phyloP scores from a whole-genome alignment of 2,329 filamentous ascomycete genomes.

The Talaromyces marneffei region DNA sequence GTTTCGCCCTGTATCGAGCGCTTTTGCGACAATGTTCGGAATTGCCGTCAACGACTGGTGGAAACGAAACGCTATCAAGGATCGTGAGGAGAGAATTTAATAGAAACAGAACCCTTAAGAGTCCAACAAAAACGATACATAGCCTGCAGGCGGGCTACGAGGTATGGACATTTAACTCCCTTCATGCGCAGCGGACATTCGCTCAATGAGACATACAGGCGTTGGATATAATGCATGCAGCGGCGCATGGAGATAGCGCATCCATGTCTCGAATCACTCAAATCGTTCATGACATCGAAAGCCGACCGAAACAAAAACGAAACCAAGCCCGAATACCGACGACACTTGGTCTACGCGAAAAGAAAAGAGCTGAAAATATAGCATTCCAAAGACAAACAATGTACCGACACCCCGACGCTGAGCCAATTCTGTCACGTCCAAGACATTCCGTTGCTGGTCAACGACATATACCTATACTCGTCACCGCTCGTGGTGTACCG shows the following conservation, averaged over 20 bases:
- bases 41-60: conserved; percentile 22
- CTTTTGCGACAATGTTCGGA: conserved; percentile 39
- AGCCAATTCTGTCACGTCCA: conserved; percentile 33
- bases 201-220: conserved; percentile 23
- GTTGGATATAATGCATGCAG: conserved; percentile 34
- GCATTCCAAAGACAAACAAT: conserved; percentile 26
- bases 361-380: conserved; percentile 22
- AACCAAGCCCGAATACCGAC: conserved; percentile 10
- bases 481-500: conserved; percentile 38
- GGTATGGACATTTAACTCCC: conserved; percentile 20
- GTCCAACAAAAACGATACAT: conserved; percentile 34
- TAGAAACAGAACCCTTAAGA: conserved; percentile 33
- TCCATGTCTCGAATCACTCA: conserved; percentile 22
- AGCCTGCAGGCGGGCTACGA: conserved; percentile 39
- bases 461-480: conserved; percentile 36
- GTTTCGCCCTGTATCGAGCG: conserved; percentile 41
- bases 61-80: conserved; percentile 22
- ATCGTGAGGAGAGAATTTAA: conserved; percentile 35
- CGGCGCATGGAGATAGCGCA: conserved; percentile 24
- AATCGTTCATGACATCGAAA: conserved; percentile 24
- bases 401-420: conserved; percentile 28
- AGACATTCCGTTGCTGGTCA: conserved; percentile 29
- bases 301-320: conserved; percentile 16
- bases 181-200: background rate
- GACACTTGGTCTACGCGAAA: conserved; percentile 22